phyloP scores from a whole-genome alignment of 176 grass and related monocot species.

The Ensete ventricosum region DNA sequence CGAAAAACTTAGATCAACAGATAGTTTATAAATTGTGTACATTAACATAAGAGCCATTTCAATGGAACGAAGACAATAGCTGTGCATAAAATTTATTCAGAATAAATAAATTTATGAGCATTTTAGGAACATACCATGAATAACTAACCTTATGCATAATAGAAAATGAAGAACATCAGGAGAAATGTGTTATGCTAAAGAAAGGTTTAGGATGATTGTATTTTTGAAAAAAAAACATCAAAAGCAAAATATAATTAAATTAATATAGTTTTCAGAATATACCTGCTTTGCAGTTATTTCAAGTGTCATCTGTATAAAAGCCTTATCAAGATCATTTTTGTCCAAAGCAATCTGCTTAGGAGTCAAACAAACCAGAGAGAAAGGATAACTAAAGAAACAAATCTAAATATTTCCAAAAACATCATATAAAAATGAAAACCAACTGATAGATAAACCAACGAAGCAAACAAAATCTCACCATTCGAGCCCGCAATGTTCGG shows the following conservation, averaged over 20 bases:
- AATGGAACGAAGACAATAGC: no score
- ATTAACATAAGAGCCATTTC: no score
- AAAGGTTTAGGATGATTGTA: no score
- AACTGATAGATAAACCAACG: not conserved
- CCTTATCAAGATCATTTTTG: conserved; percentile 83
- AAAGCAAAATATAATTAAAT: not conserved
- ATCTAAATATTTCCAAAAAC: conserved; percentile 16
- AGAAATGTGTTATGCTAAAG: not conserved
- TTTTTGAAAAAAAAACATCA: not conserved
- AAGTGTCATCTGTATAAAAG: conserved; percentile 80
- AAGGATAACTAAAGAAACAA: not conserved
- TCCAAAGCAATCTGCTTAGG: conserved; percentile 60
- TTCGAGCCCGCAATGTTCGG: conserved; percentile 81
- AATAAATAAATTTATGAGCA: no score
- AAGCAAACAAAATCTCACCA: conserved; percentile 48
- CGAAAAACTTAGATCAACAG: no score
- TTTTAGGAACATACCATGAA: no score
- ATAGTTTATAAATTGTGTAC: no score
- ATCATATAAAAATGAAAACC: not conserved
- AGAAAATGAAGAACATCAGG: not conserved
- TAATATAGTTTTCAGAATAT: conserved; percentile 9
- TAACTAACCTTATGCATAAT: not conserved
- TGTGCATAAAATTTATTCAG: no score
- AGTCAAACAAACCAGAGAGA: conserved; percentile 19
- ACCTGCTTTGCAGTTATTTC: conserved; percentile 86